Base-by-base conservation (phyloP, 495 filamentous ascomycete species). In the Lasiosphaeria miniovina region DNA sequence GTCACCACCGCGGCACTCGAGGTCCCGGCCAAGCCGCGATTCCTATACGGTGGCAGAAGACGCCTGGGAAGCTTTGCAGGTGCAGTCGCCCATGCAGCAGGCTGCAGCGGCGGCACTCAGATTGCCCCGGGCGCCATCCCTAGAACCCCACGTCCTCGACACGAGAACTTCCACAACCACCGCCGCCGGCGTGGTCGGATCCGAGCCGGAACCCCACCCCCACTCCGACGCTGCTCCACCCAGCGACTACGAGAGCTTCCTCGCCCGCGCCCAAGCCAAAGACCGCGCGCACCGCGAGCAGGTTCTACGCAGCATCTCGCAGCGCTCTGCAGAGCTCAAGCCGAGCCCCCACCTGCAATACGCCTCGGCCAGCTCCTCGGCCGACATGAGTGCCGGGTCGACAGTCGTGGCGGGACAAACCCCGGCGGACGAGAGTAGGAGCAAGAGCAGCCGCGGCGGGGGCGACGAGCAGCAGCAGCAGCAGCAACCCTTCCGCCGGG, bases 191-290 rank as follows among this genome's bases (percentile, higher is more conserved):
- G 45, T 4, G 31, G 8, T 4, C n/a, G 38, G 10, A n/a, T n/a
- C 17, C 32, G 11, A 36, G 1, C 11, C 55, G 43, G 15, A 38
- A 4, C 49, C 12, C 10, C 43, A 35, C 7, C 5, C 7, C 12
- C 2, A n/a, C 12, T 0, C 43, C 12, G 43, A 46, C 43, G 43
- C 12, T 4, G 15, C 12, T n/a, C 43, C 43, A n/a, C 4, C 43
- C 43, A 61, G 61, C 35, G 69, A 74, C 46, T 74, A 59, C 49
- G 65, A 71, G 51, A 38, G 55, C 9, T 74, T 74, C 54, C 24
- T 74, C n/a, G 64, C 65, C 3, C 62, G 49, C 35, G 71, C 71
- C 46, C 59, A 67, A 35, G 67, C 63, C 7, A 49, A 70, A 12
- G 71, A 66, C 36, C 65, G 65, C 9, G 62, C 52, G 8, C 50